Base-by-base conservation (phyloP, 2,329 filamentous ascomycete genomes). In the Colletotrichum trifolii region DNA sequence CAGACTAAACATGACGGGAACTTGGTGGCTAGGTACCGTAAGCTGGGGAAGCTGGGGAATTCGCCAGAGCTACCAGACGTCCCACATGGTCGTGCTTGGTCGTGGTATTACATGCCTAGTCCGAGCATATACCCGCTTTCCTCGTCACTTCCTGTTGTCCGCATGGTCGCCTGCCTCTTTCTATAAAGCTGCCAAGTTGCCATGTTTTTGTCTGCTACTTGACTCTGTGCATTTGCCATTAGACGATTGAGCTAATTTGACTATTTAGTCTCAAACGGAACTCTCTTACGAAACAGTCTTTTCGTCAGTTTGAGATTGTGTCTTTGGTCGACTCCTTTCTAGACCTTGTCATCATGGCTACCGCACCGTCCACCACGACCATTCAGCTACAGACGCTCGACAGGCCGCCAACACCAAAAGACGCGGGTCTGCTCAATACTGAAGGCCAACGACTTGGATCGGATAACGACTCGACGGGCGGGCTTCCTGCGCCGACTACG, bases 381-480 rank as follows among this genome's bases (percentile, higher is more conserved):
- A 10, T 64, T 15, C 48, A 66, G 43, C 54, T 66, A 9, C 17
- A 59, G 49, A 45, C 13, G n/a, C n/a, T 66, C 11, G 50, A 45
- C 13, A 49, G 45, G 17, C 46, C 50, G 17, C 9, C 35, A 7
- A 46, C 35, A 3, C 54, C 54, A 6, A 67, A 64, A 35, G 54
- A 56, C 8, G 11, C 35, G 36, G 36, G 45, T 10, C 48, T 50
- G 13, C 54, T 64, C n/a, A 54, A 59, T 36, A 46, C 49, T 33
- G 60, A 64, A 33, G 60, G 60, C 15, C 60, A 59, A 54, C 54
- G 54, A 1, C 54, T 67, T 10, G 63, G 63, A 25, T 62, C 58
- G 4, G 25, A 43, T 3, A 48, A 54, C 1, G 63, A 57, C 7
- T 13, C n/a, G 52, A 63, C 47, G 6, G 63, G 59, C 6, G 59